Percentiles rank a stretch among this genome's conserved stretches.
Conservation (phyloP, 2,329 filamentous ascomycete species). For the Lachnellula willkommii region DNA sequence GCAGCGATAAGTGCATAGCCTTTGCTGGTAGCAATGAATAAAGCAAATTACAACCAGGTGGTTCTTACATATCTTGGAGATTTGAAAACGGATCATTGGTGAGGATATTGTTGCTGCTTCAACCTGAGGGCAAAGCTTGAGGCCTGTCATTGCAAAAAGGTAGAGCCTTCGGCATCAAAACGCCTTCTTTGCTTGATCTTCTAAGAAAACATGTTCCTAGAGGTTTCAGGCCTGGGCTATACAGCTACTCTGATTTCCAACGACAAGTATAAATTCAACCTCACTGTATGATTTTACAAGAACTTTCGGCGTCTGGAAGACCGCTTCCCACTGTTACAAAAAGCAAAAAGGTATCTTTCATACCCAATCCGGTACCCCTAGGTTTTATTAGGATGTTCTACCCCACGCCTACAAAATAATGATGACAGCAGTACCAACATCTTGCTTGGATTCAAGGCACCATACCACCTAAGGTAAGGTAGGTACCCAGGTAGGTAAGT, state of each 20-base stretch:
- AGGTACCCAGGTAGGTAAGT: too few species aligned
- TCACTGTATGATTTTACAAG: too few species aligned
- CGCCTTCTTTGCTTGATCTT: neutral
- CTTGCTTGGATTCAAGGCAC: neutral
- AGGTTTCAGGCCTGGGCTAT: neutral
- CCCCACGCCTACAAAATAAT: neutral
- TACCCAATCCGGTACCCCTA: too few species aligned
- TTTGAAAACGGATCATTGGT: neutral
- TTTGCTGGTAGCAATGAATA: slow-evolving; percentile 51
- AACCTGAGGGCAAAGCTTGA: neutral
- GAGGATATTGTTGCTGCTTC: neutral
- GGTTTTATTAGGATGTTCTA: neutral
- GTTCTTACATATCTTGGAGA: slow-evolving; percentile 2
- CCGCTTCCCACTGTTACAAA: too few species aligned
- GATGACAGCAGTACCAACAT: neutral
- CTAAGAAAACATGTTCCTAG: neutral
- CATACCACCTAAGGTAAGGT: neutral
- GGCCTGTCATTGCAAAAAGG: neutral
- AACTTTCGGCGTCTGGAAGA: too few species aligned
- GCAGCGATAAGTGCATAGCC: slow-evolving; percentile 51
- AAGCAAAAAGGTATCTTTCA: too few species aligned
- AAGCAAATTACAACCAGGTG: slow-evolving; percentile 35
- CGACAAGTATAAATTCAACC: too few species aligned
- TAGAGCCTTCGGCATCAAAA: neutral
- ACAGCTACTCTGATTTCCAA: neutral